These are phyloP conservation scores for Aspergillus sp. DNA, from an alignment of 2,329 filamentous ascomycete species.

Conservation along the genomic window DNA sequence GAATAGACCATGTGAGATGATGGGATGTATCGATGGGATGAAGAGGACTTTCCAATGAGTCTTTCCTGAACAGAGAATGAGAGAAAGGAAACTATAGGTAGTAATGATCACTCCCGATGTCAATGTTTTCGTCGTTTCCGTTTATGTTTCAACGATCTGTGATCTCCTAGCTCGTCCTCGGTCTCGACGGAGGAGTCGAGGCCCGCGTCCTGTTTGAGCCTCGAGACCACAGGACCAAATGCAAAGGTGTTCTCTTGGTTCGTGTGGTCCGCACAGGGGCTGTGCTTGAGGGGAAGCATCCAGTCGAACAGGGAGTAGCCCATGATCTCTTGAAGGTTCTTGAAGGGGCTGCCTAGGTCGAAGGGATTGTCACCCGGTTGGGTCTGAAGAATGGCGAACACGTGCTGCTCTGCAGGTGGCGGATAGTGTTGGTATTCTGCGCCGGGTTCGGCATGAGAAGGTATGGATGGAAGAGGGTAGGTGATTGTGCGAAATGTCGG, in stretches of 20 bases:
- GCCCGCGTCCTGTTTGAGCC: conserved; percentile 52
- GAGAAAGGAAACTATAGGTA: conserved; percentile 3
- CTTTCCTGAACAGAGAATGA: background rate
- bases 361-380: conserved; percentile 79
- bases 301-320: conserved; percentile 71
- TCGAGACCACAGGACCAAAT: conserved; percentile 61
- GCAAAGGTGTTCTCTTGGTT: conserved; percentile 66
- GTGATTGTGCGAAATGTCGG: conserved; percentile 40
- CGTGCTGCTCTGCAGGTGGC: conserved; percentile 56
- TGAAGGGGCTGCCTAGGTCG: conserved; percentile 64
- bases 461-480: conserved; percentile 37
- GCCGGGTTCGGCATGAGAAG: conserved; percentile 19
- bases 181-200: conserved; percentile 20
- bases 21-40: background rate
- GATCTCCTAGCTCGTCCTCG: conserved; percentile 5
- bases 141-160: conserved; percentile 11
- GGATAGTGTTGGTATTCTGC: conserved; percentile 23
- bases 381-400: conserved; percentile 77
- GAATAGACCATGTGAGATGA: background rate
- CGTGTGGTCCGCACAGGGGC: conserved; percentile 71
- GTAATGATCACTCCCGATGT: conserved; percentile 2
- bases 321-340: conserved; percentile 80
- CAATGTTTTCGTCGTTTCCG: conserved; percentile 15
- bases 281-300: conserved; percentile 73
- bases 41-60: no score